These are phyloP conservation scores for Suillus sp. DNA, from an alignment of 768 basidiomycete genomes.

Conservation along the genomic window DNA sequence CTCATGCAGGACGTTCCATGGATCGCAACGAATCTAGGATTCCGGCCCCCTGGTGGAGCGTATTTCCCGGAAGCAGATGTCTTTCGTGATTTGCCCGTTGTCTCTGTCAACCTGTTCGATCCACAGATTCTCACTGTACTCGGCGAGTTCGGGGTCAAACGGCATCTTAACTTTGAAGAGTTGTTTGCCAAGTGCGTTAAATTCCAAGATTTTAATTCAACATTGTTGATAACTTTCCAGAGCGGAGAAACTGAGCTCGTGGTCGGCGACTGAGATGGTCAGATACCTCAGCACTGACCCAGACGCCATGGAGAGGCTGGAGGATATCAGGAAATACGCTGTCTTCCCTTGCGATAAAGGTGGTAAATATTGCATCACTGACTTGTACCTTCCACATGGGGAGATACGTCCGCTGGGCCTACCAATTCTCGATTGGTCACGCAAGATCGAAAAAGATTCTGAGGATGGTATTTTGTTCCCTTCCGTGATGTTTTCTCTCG, in stretches of 20 bases:
- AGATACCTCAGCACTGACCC: constrained; percentile 67
- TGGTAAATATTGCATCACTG: constrained; percentile 30
- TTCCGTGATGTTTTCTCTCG: constrained; percentile 1
- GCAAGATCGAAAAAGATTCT: not conserved
- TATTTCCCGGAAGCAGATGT: constrained; percentile 88
- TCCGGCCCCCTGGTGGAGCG: constrained; percentile 65
- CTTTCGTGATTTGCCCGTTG: constrained; percentile 84
- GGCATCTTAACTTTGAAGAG: constrained; percentile 83
- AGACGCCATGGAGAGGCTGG: constrained; percentile 45
- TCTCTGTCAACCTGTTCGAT: constrained; percentile 48
- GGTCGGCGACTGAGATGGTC: constrained; percentile 78
- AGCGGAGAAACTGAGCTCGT: constrained; percentile 81
- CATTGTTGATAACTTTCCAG: constrained; percentile 35
- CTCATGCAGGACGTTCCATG: constrained; percentile 56
- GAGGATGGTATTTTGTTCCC: constrained; percentile 1
- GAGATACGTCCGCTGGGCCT: constrained; percentile 67
- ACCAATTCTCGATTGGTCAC: constrained; percentile 80
- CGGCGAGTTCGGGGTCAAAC: constrained; percentile 68
- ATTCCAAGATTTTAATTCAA: not conserved
- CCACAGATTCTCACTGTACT: constrained; percentile 64
- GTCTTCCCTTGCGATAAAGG: constrained; percentile 15
- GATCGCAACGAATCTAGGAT: constrained; percentile 74
- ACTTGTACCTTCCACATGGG: constrained; percentile 81
- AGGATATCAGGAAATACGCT: constrained; percentile 1
- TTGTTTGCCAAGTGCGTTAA: constrained; percentile 70